These are phyloP conservation scores for Ophiostoma sp. DNA, from an alignment of 2,329 filamentous ascomycete species.

Conservation along the genomic window DNA sequence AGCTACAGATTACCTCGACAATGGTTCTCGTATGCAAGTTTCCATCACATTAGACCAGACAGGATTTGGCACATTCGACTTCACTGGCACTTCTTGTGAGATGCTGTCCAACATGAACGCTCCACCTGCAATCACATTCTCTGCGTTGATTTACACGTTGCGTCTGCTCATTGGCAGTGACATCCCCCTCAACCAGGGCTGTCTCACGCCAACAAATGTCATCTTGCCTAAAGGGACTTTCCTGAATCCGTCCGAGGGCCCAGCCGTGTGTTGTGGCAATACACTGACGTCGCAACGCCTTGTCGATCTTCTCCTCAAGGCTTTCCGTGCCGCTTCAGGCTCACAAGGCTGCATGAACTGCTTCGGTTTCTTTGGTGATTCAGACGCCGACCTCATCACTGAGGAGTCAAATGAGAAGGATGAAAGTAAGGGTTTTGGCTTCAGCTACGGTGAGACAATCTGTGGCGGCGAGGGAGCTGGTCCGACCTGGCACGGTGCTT, in stretches of 20 bases:
- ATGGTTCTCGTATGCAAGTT: conserved; percentile 36
- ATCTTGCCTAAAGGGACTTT: conserved; percentile 33
- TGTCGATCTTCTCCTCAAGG: conserved; percentile 34
- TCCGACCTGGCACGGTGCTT: conserved; percentile 31
- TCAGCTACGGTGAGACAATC: conserved; percentile 34
- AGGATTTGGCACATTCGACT: conserved; percentile 37
- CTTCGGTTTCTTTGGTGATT: conserved; percentile 31
- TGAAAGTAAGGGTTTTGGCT: conserved; percentile 25
- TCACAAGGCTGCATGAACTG: conserved; percentile 35
- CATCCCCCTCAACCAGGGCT: conserved; percentile 40
- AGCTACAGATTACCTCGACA: conserved; percentile 39
- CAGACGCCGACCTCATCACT: conserved; percentile 21
- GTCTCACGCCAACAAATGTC: conserved; percentile 36
- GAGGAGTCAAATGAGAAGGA: conserved; percentile 26
- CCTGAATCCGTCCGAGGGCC: conserved; percentile 32
- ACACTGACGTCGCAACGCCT: conserved; percentile 33
- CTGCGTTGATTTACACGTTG: conserved; percentile 38
- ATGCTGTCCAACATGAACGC: conserved; percentile 24
- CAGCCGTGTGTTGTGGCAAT: conserved; percentile 42
- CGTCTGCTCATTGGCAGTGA: conserved; percentile 35
- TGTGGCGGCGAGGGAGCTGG: conserved; percentile 36
- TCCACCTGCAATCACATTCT: conserved; percentile 25
- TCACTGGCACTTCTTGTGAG: conserved; percentile 33
- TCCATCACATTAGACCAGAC: conserved; percentile 33
- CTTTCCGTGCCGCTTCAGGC: conserved; percentile 31